phyloP scores from a whole-genome alignment of 805 yeast genomes.

The Wickerhamomyces silvicola region DNA sequence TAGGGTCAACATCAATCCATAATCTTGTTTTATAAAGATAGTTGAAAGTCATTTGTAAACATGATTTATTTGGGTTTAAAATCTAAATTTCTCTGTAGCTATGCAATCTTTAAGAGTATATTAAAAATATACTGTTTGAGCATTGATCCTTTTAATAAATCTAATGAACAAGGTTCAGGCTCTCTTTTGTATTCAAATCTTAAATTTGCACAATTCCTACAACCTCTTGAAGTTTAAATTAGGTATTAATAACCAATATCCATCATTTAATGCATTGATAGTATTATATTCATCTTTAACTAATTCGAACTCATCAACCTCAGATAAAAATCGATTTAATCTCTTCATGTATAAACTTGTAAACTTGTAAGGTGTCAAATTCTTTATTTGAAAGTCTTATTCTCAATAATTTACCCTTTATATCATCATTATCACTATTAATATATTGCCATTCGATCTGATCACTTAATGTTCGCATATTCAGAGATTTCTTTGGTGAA shows the following conservation, averaged over 20 bases:
- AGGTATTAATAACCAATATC: constrained; percentile 38
- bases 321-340: constrained; percentile 21
- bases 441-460: constrained; percentile 42
- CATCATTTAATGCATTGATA: constrained; percentile 25
- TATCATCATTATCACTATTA: constrained; percentile 30
- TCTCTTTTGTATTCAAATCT: constrained; percentile 26
- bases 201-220: constrained; percentile 54
- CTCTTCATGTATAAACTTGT: constrained; percentile 5
- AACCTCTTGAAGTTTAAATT: constrained; percentile 36
- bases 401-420: constrained; percentile 25
- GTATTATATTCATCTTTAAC: constrained; percentile 9
- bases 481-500: too few species aligned
- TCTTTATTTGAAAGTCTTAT: constrained; percentile 24
- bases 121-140: constrained; percentile 8
- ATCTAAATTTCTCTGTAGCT: constrained; percentile 17
- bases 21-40: constrained; percentile 21
- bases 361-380: constrained; percentile 10
- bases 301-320: constrained; percentile 20
- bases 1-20: constrained; percentile 42
- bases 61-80: constrained; percentile 2
- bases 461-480: too few species aligned
- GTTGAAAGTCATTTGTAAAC: constrained; percentile 31
- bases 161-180: constrained; percentile 41
- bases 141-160: constrained; percentile 18
- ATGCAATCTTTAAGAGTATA: constrained; percentile 16